These are phyloP conservation scores for Rubus idaeus DNA, from an alignment of 306 rosid genomes.

Conservation along the genomic window DNA sequence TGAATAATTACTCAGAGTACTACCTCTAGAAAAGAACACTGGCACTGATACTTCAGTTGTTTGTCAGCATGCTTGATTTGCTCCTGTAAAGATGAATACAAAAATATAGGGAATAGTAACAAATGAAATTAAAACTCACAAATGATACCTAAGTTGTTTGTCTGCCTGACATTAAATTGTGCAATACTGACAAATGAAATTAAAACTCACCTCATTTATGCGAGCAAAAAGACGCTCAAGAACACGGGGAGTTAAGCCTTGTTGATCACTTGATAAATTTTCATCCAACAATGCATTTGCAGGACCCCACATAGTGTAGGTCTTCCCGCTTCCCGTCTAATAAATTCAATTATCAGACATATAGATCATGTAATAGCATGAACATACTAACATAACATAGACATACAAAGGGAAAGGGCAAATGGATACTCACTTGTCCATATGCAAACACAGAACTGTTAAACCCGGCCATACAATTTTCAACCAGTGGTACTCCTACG, in stretches of 20 bases:
- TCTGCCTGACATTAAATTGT: background rate
- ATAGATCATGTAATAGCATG: constrained; percentile 4
- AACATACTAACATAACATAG: constrained; percentile 3
- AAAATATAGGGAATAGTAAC: constrained; percentile 20
- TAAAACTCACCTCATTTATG: constrained; percentile 62
- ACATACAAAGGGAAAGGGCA: background rate
- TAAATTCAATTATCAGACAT: constrained; percentile 18
- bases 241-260: constrained; percentile 88
- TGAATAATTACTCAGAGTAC: constrained; percentile 10
- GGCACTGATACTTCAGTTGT: constrained; percentile 86
- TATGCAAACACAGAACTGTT: constrained; percentile 98
- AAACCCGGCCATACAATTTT: constrained; percentile 94
- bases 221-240: constrained; percentile 88
- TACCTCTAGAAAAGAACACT: constrained; percentile 96
- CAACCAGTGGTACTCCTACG: constrained; percentile 89
- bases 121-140: constrained; percentile 35
- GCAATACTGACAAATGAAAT: constrained; percentile 10
- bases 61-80: constrained; percentile 82
- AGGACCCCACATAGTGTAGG: constrained; percentile 99
- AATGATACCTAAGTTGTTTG: background rate
- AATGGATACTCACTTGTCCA: constrained; percentile 70
- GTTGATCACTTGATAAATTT: constrained; percentile 60
- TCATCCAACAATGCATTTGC: constrained; percentile 74
- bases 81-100: constrained; percentile 54
- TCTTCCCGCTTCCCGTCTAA: constrained; percentile 98